phyloP scores from a whole-genome alignment of 2,329 filamentous ascomycete genomes.

The Bipolaris zeicola region DNA sequence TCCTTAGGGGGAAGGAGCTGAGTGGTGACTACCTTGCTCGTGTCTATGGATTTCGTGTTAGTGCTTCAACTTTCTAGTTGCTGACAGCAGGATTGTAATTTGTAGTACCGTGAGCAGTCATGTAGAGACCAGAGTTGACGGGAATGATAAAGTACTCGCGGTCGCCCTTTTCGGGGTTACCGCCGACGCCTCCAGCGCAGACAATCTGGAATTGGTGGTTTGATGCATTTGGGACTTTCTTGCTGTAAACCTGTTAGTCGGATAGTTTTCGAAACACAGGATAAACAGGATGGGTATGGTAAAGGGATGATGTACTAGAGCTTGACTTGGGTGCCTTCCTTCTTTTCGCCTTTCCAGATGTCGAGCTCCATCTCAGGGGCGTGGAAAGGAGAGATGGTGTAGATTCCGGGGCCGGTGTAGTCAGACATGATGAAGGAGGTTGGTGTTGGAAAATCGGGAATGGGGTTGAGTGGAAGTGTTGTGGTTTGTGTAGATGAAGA shows the following conservation, averaged over 20 bases:
- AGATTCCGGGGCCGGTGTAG: conserved; percentile 6
- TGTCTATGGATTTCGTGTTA: not conserved
- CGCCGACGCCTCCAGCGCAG: not conserved
- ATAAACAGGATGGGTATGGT: no score
- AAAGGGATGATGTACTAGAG: not conserved
- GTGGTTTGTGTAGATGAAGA: not conserved
- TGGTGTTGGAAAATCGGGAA: no score
- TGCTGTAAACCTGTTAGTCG: not conserved
- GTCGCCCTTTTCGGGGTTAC: conserved; percentile 4
- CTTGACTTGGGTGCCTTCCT: not conserved
- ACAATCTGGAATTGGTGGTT: conserved; percentile 6
- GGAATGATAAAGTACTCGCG: conserved; percentile 10
- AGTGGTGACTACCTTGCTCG: not conserved
- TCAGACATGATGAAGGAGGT: not conserved
- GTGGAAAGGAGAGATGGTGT: conserved; percentile 1
- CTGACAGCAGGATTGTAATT: no score
- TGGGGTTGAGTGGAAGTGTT: not conserved
- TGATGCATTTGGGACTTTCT: not conserved
- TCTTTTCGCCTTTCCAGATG: not conserved
- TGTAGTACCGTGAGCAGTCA: not conserved
- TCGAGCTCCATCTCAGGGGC: not conserved
- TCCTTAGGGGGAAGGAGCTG: conserved; percentile 2
- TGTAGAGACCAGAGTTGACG: conserved; percentile 5
- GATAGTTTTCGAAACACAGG: not conserved
- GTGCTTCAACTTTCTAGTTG: not conserved